phyloP scores from a whole-genome alignment of 768 basidiomycete species.

The Termitomyces sp. region DNA sequence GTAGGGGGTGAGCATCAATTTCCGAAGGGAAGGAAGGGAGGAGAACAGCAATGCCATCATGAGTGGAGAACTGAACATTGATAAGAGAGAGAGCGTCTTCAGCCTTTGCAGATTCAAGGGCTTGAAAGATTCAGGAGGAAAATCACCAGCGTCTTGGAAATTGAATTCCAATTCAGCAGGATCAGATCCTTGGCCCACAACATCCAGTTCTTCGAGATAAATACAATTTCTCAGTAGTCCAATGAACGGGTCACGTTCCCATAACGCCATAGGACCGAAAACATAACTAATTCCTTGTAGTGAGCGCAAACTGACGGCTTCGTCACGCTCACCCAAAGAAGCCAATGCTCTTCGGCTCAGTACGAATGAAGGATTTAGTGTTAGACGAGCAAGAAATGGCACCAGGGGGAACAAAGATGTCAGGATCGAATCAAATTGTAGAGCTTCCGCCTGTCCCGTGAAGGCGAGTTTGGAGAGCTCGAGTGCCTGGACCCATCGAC shows the following conservation, averaged over 20 bases:
- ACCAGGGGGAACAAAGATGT: constrained; percentile 62
- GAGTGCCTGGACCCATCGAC: constrained; percentile 78
- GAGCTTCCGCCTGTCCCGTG: constrained; percentile 42
- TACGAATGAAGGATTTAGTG: constrained; percentile 52
- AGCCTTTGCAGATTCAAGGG: constrained; percentile 57
- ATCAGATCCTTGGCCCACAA: constrained; percentile 59
- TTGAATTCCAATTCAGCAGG: constrained; percentile 43
- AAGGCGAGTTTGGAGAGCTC: constrained; percentile 60
- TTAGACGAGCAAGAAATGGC: constrained; percentile 57
- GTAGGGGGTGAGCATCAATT: constrained; percentile 71
- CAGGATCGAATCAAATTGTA: constrained; percentile 60
- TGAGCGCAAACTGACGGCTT: constrained; percentile 42
- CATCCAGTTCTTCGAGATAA: constrained; percentile 60
- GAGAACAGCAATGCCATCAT: constrained; percentile 57
- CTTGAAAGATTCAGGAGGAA: constrained; percentile 31
- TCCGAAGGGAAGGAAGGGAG: constrained; percentile 57
- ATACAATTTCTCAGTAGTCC: constrained; percentile 51
- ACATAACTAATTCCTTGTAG: constrained; percentile 58
- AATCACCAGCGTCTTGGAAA: constrained; percentile 20
- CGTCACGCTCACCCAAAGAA: constrained; percentile 51
- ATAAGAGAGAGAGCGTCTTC: constrained; percentile 57
- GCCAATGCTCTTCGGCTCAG: constrained; percentile 59
- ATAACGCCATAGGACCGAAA: constrained; percentile 27
- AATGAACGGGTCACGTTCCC: constrained; percentile 55
- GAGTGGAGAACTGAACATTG: constrained; percentile 64